Evolutionary conservation across 306 rosid genomes (phyloP).

Genomic region (Fragaria iinumae): DNA sequence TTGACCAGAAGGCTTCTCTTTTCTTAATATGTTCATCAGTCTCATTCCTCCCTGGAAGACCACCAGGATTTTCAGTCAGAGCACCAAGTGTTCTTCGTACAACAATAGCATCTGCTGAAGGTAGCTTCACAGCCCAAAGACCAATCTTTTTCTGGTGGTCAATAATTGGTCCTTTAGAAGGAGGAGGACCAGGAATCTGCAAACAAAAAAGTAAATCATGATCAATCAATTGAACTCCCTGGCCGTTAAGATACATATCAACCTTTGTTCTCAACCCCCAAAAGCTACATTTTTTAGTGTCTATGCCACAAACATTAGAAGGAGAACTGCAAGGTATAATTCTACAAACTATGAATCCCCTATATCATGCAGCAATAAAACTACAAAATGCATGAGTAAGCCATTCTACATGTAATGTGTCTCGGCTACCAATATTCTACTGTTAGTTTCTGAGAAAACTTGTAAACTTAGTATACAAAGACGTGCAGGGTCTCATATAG

Average conservation of each 20-base stretch:
- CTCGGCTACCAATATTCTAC: too few relatives aligned
- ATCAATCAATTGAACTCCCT: neutral
- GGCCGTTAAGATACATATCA: neutral
- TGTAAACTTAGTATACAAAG: neutral
- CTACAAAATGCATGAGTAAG: neutral
- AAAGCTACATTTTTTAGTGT: neutral
- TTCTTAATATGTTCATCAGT: slow-evolving; percentile 40
- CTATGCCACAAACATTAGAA: neutral
- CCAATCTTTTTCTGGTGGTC: slow-evolving; percentile 72
- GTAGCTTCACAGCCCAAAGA: slow-evolving; percentile 67
- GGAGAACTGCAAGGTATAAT: neutral
- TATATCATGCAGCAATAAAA: neutral
- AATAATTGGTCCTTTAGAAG: slow-evolving; percentile 47
- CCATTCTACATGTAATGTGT: neutral
- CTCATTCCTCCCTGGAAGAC: slow-evolving; percentile 72
- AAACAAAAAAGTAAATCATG: slow-evolving; percentile 21
- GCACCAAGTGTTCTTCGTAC: slow-evolving; percentile 66
- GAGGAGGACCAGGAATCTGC: slow-evolving; percentile 78
- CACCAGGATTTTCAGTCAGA: slow-evolving; percentile 60
- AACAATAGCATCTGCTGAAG: slow-evolving; percentile 73
- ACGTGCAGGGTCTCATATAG: neutral
- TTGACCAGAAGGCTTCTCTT: slow-evolving; percentile 67
- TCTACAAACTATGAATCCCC: neutral
- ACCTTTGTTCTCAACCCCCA: neutral
- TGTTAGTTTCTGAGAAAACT: neutral